Percentiles rank a stretch among this genome's conserved stretches.
phyloP scores from a whole-genome alignment of 2,329 filamentous ascomycete species.

The Aspergillus fijiensis region DNA sequence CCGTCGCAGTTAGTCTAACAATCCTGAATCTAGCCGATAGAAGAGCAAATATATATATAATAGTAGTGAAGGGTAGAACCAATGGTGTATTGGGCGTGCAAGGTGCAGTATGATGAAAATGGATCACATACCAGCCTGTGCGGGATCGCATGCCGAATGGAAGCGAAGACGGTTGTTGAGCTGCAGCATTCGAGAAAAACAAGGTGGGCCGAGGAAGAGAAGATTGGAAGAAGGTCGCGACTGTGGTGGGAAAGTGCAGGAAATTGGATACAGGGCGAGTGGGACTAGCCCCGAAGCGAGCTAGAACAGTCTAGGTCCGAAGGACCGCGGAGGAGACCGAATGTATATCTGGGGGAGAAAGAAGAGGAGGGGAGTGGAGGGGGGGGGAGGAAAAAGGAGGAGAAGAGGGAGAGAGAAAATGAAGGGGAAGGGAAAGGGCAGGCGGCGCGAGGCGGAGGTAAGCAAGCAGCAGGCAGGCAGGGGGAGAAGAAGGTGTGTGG shows the following conservation, averaged over 20 bases:
- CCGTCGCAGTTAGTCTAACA: not conserved
- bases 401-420: not conserved
- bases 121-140: constrained; percentile 42
- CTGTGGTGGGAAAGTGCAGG: constrained; percentile 5
- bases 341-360: constrained; percentile 9
- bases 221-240: constrained; percentile 1
- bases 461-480: not conserved
- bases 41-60: not conserved
- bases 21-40: not conserved
- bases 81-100: not conserved
- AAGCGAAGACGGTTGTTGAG: constrained; percentile 24
- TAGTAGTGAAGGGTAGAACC: not conserved
- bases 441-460: constrained; percentile 1
- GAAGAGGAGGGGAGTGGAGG: not conserved
- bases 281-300: constrained; percentile 17
- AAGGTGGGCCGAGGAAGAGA: constrained; percentile 7
- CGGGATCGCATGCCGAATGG: constrained; percentile 43
- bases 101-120: not conserved
- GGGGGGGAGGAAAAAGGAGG: not conserved
- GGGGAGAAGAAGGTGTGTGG: not conserved
- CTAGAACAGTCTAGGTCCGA: constrained; percentile 6
- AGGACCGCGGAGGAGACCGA: constrained; percentile 2
- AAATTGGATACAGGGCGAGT: constrained; percentile 6
- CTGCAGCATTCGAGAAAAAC: constrained; percentile 26
- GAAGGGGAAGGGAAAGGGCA: not conserved